These are phyloP conservation scores for Exophiala spinifera DNA, from an alignment of 2,329 filamentous ascomycete genomes.

Conservation along the genomic window DNA sequence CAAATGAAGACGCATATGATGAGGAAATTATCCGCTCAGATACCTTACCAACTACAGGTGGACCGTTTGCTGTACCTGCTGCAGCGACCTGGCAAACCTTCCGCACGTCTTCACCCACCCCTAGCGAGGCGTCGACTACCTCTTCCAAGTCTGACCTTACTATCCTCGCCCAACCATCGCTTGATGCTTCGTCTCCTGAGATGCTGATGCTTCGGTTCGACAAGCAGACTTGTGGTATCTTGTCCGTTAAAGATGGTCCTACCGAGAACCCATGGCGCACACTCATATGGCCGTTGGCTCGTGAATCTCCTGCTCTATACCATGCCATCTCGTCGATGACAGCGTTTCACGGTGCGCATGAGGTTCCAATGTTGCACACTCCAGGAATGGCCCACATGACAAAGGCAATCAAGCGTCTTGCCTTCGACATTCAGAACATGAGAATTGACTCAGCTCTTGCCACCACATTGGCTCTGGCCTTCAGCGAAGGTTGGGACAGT, in stretches of 20 bases:
- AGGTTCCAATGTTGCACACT: slow-evolving; percentile 55
- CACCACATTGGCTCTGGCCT: slow-evolving; percentile 66
- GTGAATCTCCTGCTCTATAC: slow-evolving; percentile 62
- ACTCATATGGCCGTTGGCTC: slow-evolving; percentile 66
- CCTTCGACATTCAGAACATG: slow-evolving; percentile 61
- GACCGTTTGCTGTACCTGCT: slow-evolving; percentile 1
- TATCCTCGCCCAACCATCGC: slow-evolving; percentile 42
- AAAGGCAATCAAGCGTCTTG: slow-evolving; percentile 59
- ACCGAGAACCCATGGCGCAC: slow-evolving; percentile 70
- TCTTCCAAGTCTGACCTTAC: slow-evolving; percentile 31
- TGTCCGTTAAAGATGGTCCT: slow-evolving; percentile 67
- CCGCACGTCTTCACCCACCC: slow-evolving; percentile 34
- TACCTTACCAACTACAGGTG: slow-evolving; percentile 12
- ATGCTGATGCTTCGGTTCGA: slow-evolving; percentile 63
- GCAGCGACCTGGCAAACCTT: slow-evolving; percentile 14
- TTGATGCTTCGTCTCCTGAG: slow-evolving; percentile 55
- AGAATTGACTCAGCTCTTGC: slow-evolving; percentile 57
- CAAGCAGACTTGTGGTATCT: slow-evolving; percentile 64
- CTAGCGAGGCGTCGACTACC: slow-evolving; percentile 34
- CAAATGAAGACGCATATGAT: slow-evolving; percentile 51
- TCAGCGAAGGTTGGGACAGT: slow-evolving; percentile 69
- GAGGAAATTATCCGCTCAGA: slow-evolving; percentile 52
- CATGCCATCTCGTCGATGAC: slow-evolving; percentile 68
- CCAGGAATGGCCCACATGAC: slow-evolving; percentile 68
- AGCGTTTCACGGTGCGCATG: slow-evolving; percentile 56